Evolutionary conservation across 2,329 filamentous ascomycete genomes (phyloP), one percentile per base, ranked within the genome.

Genomic region (Verticillium zaregamsianum): DNA sequence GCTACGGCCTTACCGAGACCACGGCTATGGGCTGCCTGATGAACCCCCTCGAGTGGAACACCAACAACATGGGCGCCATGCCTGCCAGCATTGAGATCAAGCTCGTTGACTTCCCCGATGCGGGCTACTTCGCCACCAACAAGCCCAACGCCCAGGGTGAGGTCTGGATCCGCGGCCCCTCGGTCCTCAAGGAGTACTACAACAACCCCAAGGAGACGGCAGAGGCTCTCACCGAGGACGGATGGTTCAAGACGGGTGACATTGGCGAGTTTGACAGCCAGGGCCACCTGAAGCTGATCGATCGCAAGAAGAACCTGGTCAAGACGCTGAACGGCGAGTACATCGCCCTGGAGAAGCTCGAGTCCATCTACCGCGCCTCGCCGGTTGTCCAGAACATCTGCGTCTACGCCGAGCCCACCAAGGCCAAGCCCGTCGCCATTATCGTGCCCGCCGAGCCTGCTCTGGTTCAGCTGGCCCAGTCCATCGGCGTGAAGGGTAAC

Each of bases 221-320:
- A 54, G 87, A 87, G 68, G 79, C 89, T 2, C 84, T 92, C 65
- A 87, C 87, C 1, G 78, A 83, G 2, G 91, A 92, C 67, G 90
- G 90, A 55, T 96, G 92, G 92, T 95, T 95, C 83, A 93, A 89
- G 85, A 93, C 90, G 9, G 91, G 91, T 63, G 91, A 94, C 68
- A 91, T 94, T 70, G 91, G 91, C 69, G 89, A 94, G 74, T 93
- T 88, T 72, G 87, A 92, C 74, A 70, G 79, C 65, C 83, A 87
- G 66, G 91, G 91, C 59, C 88, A 93, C 69, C 79, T 94, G 63
- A 85, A 82, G 69, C 72, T 94, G 73, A 92, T 94, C 70, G 91
- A 94, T 76, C 89, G 91, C 72, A 93, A 93, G 87, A 94, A 94
- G 86, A 94, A 94, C 77, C 77, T 95, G 67, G 88, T 93, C 77